A percentile compares a stretch with the other conserved stretches of the same genome.
Evolutionary conservation across 495 filamentous ascomycete genomes (phyloP).

Genomic region (Neurospora sp.): DNA sequence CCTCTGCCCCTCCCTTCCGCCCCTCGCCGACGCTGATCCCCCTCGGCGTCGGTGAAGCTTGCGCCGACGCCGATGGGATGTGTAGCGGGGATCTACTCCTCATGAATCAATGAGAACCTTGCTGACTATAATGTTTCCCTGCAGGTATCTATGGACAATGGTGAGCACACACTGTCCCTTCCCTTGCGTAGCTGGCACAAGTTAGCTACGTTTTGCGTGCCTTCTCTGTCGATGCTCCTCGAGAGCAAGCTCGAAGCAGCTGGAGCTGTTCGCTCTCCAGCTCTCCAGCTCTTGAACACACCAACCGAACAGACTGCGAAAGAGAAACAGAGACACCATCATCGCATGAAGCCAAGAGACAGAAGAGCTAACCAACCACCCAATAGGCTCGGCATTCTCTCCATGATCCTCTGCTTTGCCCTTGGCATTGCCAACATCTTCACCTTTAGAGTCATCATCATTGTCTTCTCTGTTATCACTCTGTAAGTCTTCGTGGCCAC

Average conservation of each 20-base stretch:
- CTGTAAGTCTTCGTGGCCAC: too few species aligned
- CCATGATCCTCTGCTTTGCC: conserved; percentile 91
- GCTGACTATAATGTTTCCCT: conserved; percentile 21
- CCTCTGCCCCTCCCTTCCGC: neutral
- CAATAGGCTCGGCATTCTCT: conserved; percentile 86
- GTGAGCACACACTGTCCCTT: conserved; percentile 45
- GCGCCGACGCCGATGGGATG: neutral
- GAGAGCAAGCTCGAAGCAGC: neutral
- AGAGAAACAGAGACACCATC: neutral
- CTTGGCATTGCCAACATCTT: conserved; percentile 89
- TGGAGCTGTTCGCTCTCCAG: neutral
- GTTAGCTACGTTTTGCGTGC: neutral
- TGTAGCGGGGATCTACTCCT: neutral
- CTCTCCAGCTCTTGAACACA: neutral
- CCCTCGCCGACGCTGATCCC: neutral
- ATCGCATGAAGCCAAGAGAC: neutral
- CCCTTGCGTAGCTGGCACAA: neutral
- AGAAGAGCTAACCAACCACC: conserved; percentile 10
- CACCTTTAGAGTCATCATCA: conserved; percentile 50
- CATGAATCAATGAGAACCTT: neutral
- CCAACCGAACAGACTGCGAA: neutral
- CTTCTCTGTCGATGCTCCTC: neutral
- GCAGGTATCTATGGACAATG: conserved; percentile 99
- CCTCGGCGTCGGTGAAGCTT: neutral
- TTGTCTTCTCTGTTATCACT: conserved; percentile 75